Base-by-base conservation (phyloP, 2,329 filamentous ascomycete genomes). In the Didymella glomerata region DNA sequence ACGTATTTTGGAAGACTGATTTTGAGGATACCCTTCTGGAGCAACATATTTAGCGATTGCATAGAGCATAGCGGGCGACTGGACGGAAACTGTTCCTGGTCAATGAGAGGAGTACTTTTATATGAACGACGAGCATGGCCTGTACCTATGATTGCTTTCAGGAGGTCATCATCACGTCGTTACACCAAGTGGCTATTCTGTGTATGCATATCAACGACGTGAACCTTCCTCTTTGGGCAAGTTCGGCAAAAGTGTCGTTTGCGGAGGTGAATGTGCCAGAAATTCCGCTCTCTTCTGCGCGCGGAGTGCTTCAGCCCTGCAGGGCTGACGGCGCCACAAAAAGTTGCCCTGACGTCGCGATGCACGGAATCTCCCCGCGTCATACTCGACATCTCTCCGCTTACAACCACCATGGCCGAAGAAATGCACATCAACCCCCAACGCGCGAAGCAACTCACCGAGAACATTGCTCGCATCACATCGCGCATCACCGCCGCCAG, bases 391-490 rank as follows among this genome's bases (percentile, higher is more conserved):
- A 46, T 45, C 50, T 36, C 27, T n/a, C 62, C 59, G 41, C 40
- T 55, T 57, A 64, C 51, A 56, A 42, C 48, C 41, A 44, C 49
- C 57, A 77, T 77, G 75, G 69, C 74, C 57, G 68, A 72, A 61
- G 70, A 76, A 18, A 78, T 78, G 76, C 70, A 76, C 40, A 68
- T 77, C 18, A 76, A 82, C 60, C 72, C 79, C 34, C 73, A 77
- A 60, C 79, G 81, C 58, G 80, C 80, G 46, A 78, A 78, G 54
- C 74, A 78, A 55, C 76, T 83, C 34, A 68, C 77, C 11, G 80
- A 81, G 55, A 83, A 82, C 61, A 66, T 83, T 34, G 62, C 73
- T 36, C 71, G 72, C 52, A 80, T 82, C 59, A 69, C 67, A 57
- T 70, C 78, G 49, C 78, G 77, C 46, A 77, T 83, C 55, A 72